phyloP scores from a whole-genome alignment of 345 rosid species.

The Moricandia moricandioides region DNA sequence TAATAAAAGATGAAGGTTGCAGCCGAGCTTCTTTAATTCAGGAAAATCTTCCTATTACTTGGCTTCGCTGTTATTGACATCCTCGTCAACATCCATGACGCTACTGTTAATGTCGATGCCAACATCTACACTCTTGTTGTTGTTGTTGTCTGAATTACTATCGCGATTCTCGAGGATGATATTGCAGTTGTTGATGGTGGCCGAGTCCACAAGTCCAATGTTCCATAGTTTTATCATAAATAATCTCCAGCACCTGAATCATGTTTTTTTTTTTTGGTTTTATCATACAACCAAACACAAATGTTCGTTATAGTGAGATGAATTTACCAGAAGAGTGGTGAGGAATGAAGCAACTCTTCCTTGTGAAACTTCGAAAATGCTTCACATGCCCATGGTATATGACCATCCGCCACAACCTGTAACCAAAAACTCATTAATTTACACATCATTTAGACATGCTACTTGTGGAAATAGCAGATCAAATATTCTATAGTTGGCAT shows the following conservation, averaged over 20 bases:
- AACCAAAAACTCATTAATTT: conserved; percentile 4
- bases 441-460: not conserved
- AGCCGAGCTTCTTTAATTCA: not conserved
- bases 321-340: conserved; percentile 60
- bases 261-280: not conserved
- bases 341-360: conserved; percentile 42
- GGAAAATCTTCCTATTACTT: not conserved
- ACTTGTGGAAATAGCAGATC: not conserved
- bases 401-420: conserved; percentile 89
- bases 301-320: not conserved
- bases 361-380: conserved; percentile 58
- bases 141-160: not conserved
- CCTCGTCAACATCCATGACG: not conserved
- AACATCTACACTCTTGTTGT: not conserved
- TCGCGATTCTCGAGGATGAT: conserved; percentile 38
- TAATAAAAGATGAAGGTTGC: not conserved
- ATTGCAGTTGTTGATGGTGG: conserved; percentile 69
- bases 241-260: conserved; percentile 77
- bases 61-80: not conserved
- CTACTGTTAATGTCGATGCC: not conserved
- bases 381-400: conserved; percentile 91
- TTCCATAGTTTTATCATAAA: conserved; percentile 77
- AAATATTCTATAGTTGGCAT: not conserved
- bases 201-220: conserved; percentile 68
- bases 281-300: not conserved